These are phyloP conservation scores for Tuber magnatum DNA, from an alignment of 495 filamentous ascomycete species.

Conservation along the genomic window DNA sequence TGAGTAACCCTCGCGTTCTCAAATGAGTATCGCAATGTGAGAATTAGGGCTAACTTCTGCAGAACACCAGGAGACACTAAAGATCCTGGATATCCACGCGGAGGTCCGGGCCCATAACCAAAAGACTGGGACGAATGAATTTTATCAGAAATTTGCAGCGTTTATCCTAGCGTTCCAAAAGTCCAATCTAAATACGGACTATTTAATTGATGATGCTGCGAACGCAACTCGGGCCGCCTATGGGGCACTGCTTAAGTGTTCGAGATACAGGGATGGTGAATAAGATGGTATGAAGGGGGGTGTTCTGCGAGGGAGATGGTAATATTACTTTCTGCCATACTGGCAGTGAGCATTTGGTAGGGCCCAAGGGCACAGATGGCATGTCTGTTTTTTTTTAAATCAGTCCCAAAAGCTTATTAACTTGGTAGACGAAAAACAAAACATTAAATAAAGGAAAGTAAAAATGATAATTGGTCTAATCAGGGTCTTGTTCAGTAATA, in stretches of 20 bases:
- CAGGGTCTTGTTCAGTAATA: too few relatives aligned
- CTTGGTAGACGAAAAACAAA: too few relatives aligned
- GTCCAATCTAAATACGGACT: background rate
- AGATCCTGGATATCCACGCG: background rate
- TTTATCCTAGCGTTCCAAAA: background rate
- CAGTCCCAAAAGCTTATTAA: too few relatives aligned
- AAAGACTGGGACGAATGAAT: background rate
- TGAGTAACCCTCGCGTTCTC: too few relatives aligned
- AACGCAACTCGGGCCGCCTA: background rate
- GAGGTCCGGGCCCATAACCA: background rate
- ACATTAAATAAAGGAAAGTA: too few relatives aligned
- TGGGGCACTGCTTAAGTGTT: background rate
- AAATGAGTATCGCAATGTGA: background rate
- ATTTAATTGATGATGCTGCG: background rate
- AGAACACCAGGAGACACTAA: background rate
- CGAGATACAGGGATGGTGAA: background rate
- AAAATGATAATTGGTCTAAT: too few relatives aligned
- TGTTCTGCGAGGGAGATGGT: too few relatives aligned
- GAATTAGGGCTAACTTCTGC: background rate
- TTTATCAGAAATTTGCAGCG: background rate
- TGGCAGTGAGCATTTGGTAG: too few relatives aligned
- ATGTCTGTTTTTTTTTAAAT: too few relatives aligned
- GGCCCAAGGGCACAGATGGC: too few relatives aligned
- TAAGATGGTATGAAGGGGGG: too few relatives aligned
- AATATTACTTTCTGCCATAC: too few relatives aligned